phyloP scores from a whole-genome alignment of 352 stramenopile species.

The Phytophthora fragariaefolia region DNA sequence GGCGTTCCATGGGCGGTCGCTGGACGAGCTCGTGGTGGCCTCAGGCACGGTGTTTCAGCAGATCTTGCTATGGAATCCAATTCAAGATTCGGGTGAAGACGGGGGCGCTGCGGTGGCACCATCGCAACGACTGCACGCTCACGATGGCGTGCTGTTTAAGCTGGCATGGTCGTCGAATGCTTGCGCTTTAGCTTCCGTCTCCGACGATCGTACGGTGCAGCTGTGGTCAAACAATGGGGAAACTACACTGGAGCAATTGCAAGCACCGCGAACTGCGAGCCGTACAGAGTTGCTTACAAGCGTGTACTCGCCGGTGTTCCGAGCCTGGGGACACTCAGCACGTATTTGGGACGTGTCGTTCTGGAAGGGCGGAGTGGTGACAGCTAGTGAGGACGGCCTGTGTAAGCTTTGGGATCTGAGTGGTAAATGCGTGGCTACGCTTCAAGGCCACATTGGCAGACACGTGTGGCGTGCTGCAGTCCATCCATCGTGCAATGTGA shows the following conservation, averaged over 20 bases:
- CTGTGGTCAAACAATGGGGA: constrained; percentile 66
- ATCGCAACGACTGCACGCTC: constrained; percentile 71
- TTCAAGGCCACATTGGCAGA: constrained; percentile 78
- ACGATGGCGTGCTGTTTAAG: constrained; percentile 90
- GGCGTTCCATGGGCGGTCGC: constrained; percentile 70
- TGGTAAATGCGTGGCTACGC: constrained; percentile 70
- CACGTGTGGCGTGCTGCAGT: constrained; percentile 83
- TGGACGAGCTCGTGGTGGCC: constrained; percentile 70
- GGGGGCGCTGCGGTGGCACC: constrained; percentile 33
- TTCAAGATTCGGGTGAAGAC: constrained; percentile 20
- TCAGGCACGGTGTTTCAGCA: constrained; percentile 89
- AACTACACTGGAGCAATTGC: constrained; percentile 20
- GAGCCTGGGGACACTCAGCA: constrained; percentile 83
- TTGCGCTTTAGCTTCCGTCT: constrained; percentile 77
- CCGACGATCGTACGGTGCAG: constrained; percentile 86
- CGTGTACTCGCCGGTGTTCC: constrained; percentile 62
- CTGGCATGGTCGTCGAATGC: constrained; percentile 78
- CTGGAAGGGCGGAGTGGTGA: constrained; percentile 50
- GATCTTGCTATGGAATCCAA: constrained; percentile 81
- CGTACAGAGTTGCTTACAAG: constrained; percentile 27
- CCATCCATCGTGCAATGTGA: constrained; percentile 51
- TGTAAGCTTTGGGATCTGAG: constrained; percentile 74
- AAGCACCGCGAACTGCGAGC: constrained; percentile 1
- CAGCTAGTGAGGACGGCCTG: constrained; percentile 80
- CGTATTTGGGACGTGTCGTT: constrained; percentile 89